phyloP scores from a whole-genome alignment of 352 stramenopile species.

The Bremia lactucae region DNA sequence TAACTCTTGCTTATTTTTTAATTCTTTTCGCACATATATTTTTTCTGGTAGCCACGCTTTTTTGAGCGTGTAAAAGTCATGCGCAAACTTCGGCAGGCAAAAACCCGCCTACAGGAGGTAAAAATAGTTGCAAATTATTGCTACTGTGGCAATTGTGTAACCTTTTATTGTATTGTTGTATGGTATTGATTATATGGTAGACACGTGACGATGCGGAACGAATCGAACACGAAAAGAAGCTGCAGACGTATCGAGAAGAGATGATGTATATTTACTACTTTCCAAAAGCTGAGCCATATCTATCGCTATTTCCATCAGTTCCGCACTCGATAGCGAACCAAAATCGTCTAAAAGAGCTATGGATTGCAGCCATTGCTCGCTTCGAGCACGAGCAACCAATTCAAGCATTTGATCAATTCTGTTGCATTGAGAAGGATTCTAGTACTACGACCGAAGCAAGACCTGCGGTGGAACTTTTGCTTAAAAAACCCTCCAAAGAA shows the following conservation, averaged over 20 bases:
- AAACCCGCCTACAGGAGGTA: conserved; percentile 40
- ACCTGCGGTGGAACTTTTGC: conserved; percentile 35
- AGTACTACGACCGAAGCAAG: conserved; percentile 2
- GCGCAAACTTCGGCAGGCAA: conserved; percentile 60
- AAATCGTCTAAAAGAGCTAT: conserved; percentile 37
- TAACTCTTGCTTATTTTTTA: conserved; percentile 2
- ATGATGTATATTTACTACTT: conserved; percentile 83
- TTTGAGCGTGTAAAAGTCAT: conserved; percentile 80
- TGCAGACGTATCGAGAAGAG: conserved; percentile 40
- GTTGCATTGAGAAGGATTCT: conserved; percentile 39
- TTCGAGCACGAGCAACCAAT: conserved; percentile 47
- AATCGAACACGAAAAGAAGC: conserved; percentile 23
- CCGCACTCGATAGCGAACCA: conserved; percentile 41
- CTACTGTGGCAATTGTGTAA: neutral
- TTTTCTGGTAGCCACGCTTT: conserved; percentile 43
- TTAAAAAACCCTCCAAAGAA: conserved; percentile 60
- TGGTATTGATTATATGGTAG: conserved; percentile 8
- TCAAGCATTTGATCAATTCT: conserved; percentile 68
- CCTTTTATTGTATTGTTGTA: neutral
- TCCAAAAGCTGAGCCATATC: conserved; percentile 55
- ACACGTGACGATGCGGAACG: conserved; percentile 31
- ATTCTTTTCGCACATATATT: neutral
- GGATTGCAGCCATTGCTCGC: conserved; percentile 27
- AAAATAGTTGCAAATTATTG: neutral
- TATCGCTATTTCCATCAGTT: conserved; percentile 53